Evolutionary conservation across 2,329 filamentous ascomycete species (phyloP).

Genomic region (Ophiosphaerella korrae): DNA sequence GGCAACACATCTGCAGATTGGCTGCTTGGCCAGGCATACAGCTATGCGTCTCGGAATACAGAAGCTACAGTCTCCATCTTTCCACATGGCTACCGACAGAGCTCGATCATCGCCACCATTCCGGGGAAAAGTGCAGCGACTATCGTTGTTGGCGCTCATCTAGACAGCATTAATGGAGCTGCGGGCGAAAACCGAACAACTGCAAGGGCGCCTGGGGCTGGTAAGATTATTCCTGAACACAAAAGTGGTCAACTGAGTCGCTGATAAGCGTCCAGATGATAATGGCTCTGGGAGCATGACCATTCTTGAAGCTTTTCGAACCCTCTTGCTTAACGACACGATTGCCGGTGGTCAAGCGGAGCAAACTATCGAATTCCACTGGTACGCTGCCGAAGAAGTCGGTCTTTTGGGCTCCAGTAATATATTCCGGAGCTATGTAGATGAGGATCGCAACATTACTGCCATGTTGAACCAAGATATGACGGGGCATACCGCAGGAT

Average conservation of each 20-base stretch:
- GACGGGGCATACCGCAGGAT: constrained; percentile 78
- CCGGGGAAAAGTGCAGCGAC: constrained; percentile 83
- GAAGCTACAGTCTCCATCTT: constrained; percentile 73
- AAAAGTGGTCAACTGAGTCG: too few species aligned
- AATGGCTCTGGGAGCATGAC: constrained; percentile 91
- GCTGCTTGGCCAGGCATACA: constrained; percentile 75
- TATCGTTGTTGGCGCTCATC: constrained; percentile 85
- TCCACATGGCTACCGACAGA: constrained; percentile 81
- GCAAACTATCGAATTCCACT: constrained; percentile 94
- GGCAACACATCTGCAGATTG: constrained; percentile 84
- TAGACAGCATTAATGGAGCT: constrained; percentile 78
- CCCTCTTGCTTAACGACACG: constrained; percentile 71
- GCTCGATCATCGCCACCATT: constrained; percentile 86
- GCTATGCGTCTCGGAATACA: constrained; percentile 71
- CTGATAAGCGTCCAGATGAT: constrained; percentile 78
- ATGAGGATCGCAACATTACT: constrained; percentile 73
- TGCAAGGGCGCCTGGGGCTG: constrained; percentile 82
- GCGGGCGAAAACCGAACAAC: constrained; percentile 56
- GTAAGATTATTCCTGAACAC: neutral
- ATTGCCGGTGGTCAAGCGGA: constrained; percentile 71
- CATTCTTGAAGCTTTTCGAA: constrained; percentile 85
- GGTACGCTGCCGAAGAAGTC: constrained; percentile 89
- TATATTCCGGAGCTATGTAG: constrained; percentile 80
- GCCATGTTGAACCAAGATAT: constrained; percentile 98
- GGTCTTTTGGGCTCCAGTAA: constrained; percentile 85